These are phyloP conservation scores for Boletus rubescentipes DNA, from an alignment of 768 basidiomycete genomes.

Conservation along the genomic window DNA sequence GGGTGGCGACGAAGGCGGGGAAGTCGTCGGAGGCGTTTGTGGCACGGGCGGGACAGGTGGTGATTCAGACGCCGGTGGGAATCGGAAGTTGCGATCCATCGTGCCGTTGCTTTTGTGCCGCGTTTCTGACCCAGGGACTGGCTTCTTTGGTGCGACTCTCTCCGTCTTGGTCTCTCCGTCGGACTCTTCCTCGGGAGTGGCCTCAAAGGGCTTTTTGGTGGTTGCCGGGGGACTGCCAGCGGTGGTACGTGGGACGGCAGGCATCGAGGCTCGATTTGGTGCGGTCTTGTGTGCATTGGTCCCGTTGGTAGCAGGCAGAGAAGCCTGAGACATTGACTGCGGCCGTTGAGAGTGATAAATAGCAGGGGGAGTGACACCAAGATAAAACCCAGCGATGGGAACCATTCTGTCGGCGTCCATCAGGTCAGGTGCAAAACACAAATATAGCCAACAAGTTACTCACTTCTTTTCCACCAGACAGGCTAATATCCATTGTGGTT, in stretches of 20 bases:
- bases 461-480: conserved; percentile 85
- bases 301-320: conserved; percentile 40
- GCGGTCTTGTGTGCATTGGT: conserved; percentile 34
- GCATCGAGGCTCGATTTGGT: conserved; percentile 67
- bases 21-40: conserved; percentile 24
- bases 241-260: conserved; percentile 47
- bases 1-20: conserved; percentile 29
- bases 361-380: conserved; percentile 62
- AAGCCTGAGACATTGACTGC: conserved; percentile 76
- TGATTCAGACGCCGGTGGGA: conserved; percentile 43
- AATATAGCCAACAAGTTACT: conserved; percentile 23
- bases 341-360: conserved; percentile 45
- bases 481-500: conserved; percentile 92
- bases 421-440: not conserved
- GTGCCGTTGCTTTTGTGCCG: conserved; percentile 59
- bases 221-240: conserved; percentile 42
- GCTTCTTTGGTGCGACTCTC: conserved; percentile 22
- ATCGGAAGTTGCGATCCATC: conserved; percentile 77
- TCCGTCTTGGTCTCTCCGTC: conserved; percentile 36
- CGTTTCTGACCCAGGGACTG: conserved; percentile 11
- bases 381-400: conserved; percentile 78
- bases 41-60: conserved; percentile 8
- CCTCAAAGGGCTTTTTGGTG: conserved; percentile 41
- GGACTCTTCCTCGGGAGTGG: conserved; percentile 51
- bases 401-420: conserved; percentile 62